Conservation (phyloP, 2,329 filamentous ascomycete genomes). For the Curvularia lunata region DNA sequence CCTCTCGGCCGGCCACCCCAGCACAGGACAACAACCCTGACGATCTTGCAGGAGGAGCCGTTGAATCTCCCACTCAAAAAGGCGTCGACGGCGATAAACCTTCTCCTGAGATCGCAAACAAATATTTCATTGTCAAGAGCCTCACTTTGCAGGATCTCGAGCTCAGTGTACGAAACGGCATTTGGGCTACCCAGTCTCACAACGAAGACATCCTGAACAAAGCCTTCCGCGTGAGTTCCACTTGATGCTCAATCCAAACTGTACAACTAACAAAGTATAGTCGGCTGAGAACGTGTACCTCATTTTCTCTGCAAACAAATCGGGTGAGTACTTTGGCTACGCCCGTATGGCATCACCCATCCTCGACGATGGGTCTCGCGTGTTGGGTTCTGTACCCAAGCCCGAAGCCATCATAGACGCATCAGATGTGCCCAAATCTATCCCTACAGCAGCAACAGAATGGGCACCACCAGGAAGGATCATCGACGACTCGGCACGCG, state of each 20-base stretch:
- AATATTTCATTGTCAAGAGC: constrained; percentile 93
- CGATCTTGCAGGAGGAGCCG: constrained; percentile 17
- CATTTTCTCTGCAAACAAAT: constrained; percentile 96
- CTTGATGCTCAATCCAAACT: too few species aligned
- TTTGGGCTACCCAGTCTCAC: constrained; percentile 94
- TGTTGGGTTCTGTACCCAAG: constrained; percentile 63
- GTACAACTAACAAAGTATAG: constrained; percentile 55
- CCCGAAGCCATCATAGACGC: constrained; percentile 61
- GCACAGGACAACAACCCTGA: constrained; percentile 20
- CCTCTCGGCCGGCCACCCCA: constrained; percentile 38
- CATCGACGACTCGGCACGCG: constrained; percentile 90
- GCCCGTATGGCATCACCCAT: constrained; percentile 88
- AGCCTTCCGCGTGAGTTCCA: constrained; percentile 73
- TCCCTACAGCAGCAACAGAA: constrained; percentile 77
- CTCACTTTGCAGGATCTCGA: constrained; percentile 90
- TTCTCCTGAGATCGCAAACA: constrained; percentile 60
- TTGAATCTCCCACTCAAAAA: constrained; percentile 18
- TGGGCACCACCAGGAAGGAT: constrained; percentile 82
- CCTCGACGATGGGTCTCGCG: constrained; percentile 68
- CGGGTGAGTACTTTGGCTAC: constrained; percentile 95
- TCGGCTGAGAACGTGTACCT: constrained; percentile 83
- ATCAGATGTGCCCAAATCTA: constrained; percentile 76
- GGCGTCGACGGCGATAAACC: constrained; percentile 19
- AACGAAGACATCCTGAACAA: constrained; percentile 85
- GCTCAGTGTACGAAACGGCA: constrained; percentile 81